Evolutionary conservation across 1,284 basidiomycete genomes (phyloP).

Genomic region (Pterulicium gracile): DNA sequence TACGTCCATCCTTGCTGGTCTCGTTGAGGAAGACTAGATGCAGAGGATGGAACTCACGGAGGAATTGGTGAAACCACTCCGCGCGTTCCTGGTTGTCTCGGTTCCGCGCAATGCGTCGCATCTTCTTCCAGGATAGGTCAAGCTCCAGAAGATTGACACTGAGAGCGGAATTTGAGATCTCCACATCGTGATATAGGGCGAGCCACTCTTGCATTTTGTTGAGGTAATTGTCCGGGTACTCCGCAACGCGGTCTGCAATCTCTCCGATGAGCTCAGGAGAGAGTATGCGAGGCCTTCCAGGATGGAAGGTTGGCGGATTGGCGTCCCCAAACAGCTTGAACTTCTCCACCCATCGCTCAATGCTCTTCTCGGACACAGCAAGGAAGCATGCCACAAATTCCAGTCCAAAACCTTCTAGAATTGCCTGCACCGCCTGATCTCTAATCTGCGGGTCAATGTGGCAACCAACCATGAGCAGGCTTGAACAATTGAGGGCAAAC

Average conservation of each 20-base stretch:
- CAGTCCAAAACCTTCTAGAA: background rate
- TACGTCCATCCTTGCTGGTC: slow-evolving; percentile 20
- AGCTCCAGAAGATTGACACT: slow-evolving; percentile 13
- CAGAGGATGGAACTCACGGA: slow-evolving; percentile 11
- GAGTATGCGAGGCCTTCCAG: slow-evolving; percentile 28
- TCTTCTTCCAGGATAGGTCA: slow-evolving; percentile 14
- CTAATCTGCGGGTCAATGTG: slow-evolving; percentile 1
- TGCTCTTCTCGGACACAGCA: background rate
- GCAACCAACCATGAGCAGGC: background rate
- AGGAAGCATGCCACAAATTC: background rate
- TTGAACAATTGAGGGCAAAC: too few species aligned
- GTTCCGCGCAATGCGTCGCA: slow-evolving; percentile 13
- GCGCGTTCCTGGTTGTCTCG: slow-evolving; percentile 11
- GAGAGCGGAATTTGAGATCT: slow-evolving; percentile 15
- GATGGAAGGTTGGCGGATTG: slow-evolving; percentile 13
- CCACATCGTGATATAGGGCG: slow-evolving; percentile 14
- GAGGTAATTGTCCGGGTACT: slow-evolving; percentile 13
- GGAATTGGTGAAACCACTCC: slow-evolving; percentile 14
- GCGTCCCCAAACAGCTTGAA: background rate
- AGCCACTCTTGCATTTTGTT: slow-evolving; percentile 18
- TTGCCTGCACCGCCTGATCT: background rate
- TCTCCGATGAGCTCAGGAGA: slow-evolving; percentile 10
- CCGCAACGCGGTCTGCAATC: background rate
- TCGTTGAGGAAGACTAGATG: slow-evolving; percentile 19
- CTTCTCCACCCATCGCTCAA: background rate